These are phyloP conservation scores for Mycena rebaudengoi DNA, from an alignment of 768 basidiomycete genomes.

Conservation along the genomic window DNA sequence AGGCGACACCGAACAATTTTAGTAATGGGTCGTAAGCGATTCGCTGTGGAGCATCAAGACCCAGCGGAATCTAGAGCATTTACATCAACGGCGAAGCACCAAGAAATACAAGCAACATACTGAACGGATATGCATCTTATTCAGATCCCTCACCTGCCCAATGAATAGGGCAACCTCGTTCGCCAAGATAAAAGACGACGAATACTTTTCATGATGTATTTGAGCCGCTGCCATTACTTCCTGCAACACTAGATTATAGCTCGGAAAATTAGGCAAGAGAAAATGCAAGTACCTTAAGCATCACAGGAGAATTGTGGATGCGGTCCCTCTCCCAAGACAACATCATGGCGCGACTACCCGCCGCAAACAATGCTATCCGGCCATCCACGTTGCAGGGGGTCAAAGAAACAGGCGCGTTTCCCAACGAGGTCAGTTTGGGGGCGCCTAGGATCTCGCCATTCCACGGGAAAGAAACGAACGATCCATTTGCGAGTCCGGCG, in stretches of 20 bases:
- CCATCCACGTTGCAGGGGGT: conserved; percentile 63
- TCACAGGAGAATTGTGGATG: conserved; percentile 73
- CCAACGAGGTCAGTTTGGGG: conserved; percentile 69
- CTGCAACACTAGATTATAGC: conserved; percentile 33
- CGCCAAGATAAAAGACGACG: conserved; percentile 66
- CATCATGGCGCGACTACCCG: conserved; percentile 73
- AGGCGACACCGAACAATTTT: conserved; percentile 73
- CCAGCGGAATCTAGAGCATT: conserved; percentile 67
- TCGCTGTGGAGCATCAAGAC: conserved; percentile 73
- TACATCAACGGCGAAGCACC: conserved; percentile 11
- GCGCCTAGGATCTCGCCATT: conserved; percentile 48
- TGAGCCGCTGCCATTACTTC: conserved; percentile 61
- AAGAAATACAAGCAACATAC: conserved; percentile 47
- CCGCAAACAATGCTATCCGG: conserved; percentile 69
- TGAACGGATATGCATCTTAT: conserved; percentile 84
- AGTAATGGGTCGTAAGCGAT: conserved; percentile 66
- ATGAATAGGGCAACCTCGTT: conserved; percentile 64
- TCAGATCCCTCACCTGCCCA: conserved; percentile 70
- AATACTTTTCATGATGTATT: conserved; percentile 58
- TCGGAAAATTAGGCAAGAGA: background rate
- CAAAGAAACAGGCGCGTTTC: conserved; percentile 71
- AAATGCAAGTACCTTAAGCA: conserved; percentile 61
- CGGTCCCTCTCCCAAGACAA: conserved; percentile 73
- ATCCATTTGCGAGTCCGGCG: conserved; percentile 80
- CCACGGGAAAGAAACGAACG: conserved; percentile 65